Conservation (phyloP, 1,284 basidiomycete genomes). For the Irpex sp. region DNA sequence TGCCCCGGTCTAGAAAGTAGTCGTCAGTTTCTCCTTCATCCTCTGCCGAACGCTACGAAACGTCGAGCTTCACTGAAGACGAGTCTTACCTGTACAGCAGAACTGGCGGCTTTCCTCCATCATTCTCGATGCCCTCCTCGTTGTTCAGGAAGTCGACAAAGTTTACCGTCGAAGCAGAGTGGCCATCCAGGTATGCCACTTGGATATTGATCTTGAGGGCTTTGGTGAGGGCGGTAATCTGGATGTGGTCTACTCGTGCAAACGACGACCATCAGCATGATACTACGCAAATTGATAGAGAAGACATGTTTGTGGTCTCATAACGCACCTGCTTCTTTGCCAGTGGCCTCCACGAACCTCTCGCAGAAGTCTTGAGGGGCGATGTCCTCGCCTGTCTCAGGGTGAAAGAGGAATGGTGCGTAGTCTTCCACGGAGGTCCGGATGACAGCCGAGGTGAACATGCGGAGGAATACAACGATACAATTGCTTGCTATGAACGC, state of each 20-base stretch:
- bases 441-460: constrained; percentile 88
- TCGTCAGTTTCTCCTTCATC: neutral
- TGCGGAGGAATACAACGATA: constrained; percentile 81
- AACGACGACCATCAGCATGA: neutral
- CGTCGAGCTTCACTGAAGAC: constrained; percentile 25
- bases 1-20: constrained; percentile 38
- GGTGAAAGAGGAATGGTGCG: constrained; percentile 81
- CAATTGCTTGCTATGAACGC: constrained; percentile 65
- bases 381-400: constrained; percentile 68
- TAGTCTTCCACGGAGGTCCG: constrained; percentile 72
- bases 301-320: too few relatives aligned
- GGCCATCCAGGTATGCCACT: constrained; percentile 85
- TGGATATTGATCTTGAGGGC: constrained; percentile 77
- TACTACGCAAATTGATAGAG: too few relatives aligned
- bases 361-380: constrained; percentile 77
- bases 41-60: neutral
- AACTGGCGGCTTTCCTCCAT: constrained; percentile 52
- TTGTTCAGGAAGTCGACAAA: constrained; percentile 77
- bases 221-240: constrained; percentile 83
- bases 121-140: constrained; percentile 19
- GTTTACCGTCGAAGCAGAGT: constrained; percentile 55
- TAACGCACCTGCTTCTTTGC: constrained; percentile 81
- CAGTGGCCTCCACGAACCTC: constrained; percentile 81
- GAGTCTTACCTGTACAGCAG: constrained; percentile 76
- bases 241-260: constrained; percentile 78